These are phyloP conservation scores for Aspergillus sp. DNA, from an alignment of 2,329 filamentous ascomycete species.

Conservation along the genomic window DNA sequence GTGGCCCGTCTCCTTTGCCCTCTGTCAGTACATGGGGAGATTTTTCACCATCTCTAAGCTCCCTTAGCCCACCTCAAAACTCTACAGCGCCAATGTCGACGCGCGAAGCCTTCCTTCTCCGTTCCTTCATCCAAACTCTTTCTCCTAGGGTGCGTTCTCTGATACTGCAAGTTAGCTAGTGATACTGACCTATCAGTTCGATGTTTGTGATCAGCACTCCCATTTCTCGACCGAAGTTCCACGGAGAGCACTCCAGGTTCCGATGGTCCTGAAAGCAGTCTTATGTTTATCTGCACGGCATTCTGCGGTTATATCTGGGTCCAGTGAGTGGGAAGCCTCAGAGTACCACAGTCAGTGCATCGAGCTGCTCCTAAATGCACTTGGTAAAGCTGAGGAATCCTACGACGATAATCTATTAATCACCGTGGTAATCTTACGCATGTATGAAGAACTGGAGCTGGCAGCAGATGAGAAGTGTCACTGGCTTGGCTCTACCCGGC, in stretches of 20 bases:
- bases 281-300: conserved; percentile 49
- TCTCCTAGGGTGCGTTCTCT: conserved; percentile 30
- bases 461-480: conserved; percentile 37
- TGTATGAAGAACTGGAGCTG: conserved; percentile 48
- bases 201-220: conserved; percentile 34
- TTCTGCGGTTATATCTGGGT: conserved; percentile 39
- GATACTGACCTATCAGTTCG: conserved; percentile 11
- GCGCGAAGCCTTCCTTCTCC: conserved; percentile 35
- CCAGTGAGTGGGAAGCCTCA: conserved; percentile 44
- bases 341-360: conserved; percentile 49
- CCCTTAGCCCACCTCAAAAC: conserved; percentile 12
- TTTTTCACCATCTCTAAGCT: conserved; percentile 12
- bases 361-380: conserved; percentile 47
- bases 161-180: not conserved
- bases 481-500: conserved; percentile 38
- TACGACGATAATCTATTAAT: conserved; percentile 50
- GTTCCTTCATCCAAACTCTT: conserved; percentile 35
- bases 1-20: conserved; percentile 13
- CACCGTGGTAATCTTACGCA: conserved; percentile 50
- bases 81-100: conserved; percentile 19
- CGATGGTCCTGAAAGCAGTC: conserved; percentile 49
- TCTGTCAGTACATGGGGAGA: conserved; percentile 17
- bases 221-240: conserved; percentile 50
- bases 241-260: conserved; percentile 47
- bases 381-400: conserved; percentile 42